Evolutionary conservation across 1,284 basidiomycete genomes (phyloP).

Genomic region (Leccinum olivaceoglutinosum): DNA sequence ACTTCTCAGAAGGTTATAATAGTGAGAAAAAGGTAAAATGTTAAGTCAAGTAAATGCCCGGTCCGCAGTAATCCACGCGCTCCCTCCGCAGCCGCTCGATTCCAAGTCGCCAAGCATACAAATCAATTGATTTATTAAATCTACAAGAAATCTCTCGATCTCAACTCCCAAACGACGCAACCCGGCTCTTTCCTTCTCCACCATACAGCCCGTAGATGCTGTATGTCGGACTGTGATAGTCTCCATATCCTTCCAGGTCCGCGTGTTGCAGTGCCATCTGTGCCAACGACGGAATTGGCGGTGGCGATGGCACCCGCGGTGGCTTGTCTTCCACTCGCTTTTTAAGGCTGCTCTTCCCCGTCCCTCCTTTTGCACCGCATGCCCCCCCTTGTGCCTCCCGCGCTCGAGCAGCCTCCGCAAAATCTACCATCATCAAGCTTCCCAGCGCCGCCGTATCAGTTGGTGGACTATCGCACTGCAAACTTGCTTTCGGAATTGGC

Average conservation of each 20-base stretch:
- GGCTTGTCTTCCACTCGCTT: constrained; percentile 50
- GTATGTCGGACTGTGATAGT: constrained; percentile 74
- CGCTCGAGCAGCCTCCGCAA: constrained; percentile 30
- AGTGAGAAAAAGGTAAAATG: background rate
- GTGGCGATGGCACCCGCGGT: constrained; percentile 73
- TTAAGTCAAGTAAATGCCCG: background rate
- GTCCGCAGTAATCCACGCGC: constrained; percentile 12
- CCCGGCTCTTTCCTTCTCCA: constrained; percentile 52
- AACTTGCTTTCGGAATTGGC: constrained; percentile 23
- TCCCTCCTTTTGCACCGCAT: constrained; percentile 1
- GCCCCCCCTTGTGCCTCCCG: constrained; percentile 13
- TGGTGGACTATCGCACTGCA: constrained; percentile 25
- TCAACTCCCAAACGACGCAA: constrained; percentile 25
- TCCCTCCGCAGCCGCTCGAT: constrained; percentile 21
- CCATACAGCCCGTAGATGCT: constrained; percentile 75
- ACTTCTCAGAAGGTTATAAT: background rate
- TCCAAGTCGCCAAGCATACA: constrained; percentile 20
- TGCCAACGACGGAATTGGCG: constrained; percentile 63
- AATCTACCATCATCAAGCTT: constrained; percentile 56
- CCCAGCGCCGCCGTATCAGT: constrained; percentile 47
- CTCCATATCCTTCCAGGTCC: constrained; percentile 54
- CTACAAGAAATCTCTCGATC: background rate
- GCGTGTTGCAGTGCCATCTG: constrained; percentile 69
- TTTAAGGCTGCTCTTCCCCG: constrained; percentile 23
- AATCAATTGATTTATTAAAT: constrained; percentile 21